Percentiles rank a stretch among this genome's conserved stretches.
These are phyloP conservation scores for Morella rubra DNA, from an alignment of 306 rosid genomes.

Conservation along the genomic window DNA sequence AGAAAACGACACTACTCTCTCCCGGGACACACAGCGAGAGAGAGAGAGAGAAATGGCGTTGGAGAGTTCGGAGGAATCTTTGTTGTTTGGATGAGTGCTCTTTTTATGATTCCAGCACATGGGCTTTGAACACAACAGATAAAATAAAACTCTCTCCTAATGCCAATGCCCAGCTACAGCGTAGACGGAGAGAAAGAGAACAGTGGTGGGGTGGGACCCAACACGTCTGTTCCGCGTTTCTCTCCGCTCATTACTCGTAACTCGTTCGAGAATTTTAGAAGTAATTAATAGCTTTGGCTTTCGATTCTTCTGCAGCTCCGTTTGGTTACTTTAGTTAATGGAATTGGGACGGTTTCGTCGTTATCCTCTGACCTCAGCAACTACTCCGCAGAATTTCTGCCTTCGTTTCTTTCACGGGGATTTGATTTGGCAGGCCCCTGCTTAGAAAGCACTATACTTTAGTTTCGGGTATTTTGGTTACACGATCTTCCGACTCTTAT, in stretches of 20 bases:
- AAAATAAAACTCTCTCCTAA: neutral
- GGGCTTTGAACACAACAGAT: neutral
- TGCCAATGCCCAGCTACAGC: neutral
- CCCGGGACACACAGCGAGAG: neutral
- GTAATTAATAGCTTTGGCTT: neutral
- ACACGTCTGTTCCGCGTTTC: slow-evolving; percentile 51
- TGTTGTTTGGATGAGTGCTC: no score
- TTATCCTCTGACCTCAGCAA: no score
- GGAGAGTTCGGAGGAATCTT: no score
- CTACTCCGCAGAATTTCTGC: no score
- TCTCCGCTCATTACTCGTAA: slow-evolving; percentile 30
- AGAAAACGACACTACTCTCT: neutral
- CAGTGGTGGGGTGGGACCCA: slow-evolving; percentile 40
- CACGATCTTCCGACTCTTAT: no score
- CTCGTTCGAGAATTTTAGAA: slow-evolving; percentile 1
- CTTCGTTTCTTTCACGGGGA: no score
- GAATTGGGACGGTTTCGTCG: no score
- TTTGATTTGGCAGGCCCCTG: no score
- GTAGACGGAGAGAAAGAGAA: neutral
- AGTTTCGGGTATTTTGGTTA: no score
- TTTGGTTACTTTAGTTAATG: neutral
- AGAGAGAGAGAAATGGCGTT: neutral
- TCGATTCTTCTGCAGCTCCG: neutral
- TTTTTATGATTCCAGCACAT: neutral
- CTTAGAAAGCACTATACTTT: no score